Percentiles rank a stretch among this genome's conserved stretches.
These are phyloP conservation scores for Herpetospermum pedunculosum DNA, from an alignment of 306 rosid genomes.

Conservation along the genomic window DNA sequence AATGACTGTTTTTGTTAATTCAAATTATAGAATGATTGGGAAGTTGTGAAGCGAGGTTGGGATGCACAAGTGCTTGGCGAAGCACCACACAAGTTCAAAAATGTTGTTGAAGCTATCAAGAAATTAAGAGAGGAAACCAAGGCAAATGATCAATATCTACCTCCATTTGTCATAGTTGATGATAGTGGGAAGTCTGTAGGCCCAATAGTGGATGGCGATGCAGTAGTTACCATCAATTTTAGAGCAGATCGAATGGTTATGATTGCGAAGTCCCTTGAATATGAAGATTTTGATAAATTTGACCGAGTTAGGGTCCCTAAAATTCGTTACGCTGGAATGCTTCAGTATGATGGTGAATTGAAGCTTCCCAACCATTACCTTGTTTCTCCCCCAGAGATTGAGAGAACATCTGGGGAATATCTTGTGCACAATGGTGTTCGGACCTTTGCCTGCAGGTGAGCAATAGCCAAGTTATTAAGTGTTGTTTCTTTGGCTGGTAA, in stretches of 20 bases:
- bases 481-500: background rate
- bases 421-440: constrained; percentile 67
- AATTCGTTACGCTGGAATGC: constrained; percentile 95
- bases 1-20: background rate
- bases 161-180: constrained; percentile 87
- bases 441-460: constrained; percentile 96
- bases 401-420: constrained; percentile 98
- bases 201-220: constrained; percentile 95
- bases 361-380: constrained; percentile 87
- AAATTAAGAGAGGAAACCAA: constrained; percentile 57
- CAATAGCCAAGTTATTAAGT: background rate
- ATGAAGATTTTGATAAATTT: constrained; percentile 76
- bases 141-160: constrained; percentile 80
- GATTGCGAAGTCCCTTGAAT: constrained; percentile 94
- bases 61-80: constrained; percentile 99
- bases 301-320: constrained; percentile 84
- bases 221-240: constrained; percentile 89
- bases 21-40: constrained; percentile 82
- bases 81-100: constrained; percentile 74
- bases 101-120: constrained; percentile 76
- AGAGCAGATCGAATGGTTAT: constrained; percentile 95
- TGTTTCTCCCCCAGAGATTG: constrained; percentile 93
- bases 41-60: constrained; percentile 98
- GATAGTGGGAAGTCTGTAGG: constrained; percentile 80
- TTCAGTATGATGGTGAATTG: constrained; percentile 94